phyloP scores from a whole-genome alignment of 768 basidiomycete species.

The Leccinum subtestaceum region DNA sequence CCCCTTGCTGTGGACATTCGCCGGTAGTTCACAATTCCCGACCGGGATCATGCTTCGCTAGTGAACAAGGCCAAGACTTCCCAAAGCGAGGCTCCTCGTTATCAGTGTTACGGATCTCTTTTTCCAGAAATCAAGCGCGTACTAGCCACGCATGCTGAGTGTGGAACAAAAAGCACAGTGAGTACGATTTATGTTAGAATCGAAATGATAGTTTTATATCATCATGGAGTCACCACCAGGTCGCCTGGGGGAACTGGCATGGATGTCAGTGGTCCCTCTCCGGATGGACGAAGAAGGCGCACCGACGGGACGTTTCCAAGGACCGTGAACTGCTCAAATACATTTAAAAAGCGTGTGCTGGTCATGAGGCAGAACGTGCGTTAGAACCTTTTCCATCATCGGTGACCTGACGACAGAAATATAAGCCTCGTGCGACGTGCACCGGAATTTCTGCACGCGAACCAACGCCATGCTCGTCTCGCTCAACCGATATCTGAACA shows the following conservation, averaged over 20 bases:
- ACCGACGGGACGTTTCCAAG: constrained; percentile 83
- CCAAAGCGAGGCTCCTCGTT: constrained; percentile 68
- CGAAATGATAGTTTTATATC: neutral
- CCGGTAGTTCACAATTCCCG: constrained; percentile 96
- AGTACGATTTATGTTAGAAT: constrained; percentile 14
- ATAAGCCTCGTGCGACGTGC: constrained; percentile 61
- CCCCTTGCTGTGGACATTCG: constrained; percentile 81
- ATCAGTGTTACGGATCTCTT: constrained; percentile 84
- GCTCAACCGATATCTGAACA: constrained; percentile 86
- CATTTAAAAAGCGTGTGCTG: constrained; percentile 58
- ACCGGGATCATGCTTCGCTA: constrained; percentile 70
- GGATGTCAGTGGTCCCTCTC: constrained; percentile 50
- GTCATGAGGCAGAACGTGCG: constrained; percentile 52
- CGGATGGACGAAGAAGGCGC: constrained; percentile 77
- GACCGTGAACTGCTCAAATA: constrained; percentile 71
- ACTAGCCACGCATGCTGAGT: constrained; percentile 80
- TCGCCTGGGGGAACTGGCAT: constrained; percentile 1
- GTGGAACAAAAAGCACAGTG: constrained; percentile 53
- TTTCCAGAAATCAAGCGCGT: constrained; percentile 71
- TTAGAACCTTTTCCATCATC: constrained; percentile 4
- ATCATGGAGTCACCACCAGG: neutral
- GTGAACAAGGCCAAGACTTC: constrained; percentile 73
- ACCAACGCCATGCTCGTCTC: constrained; percentile 86
- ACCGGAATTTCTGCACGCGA: constrained; percentile 79
- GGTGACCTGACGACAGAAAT: constrained; percentile 41